Base-by-base conservation (phyloP, 352 stramenopile genomes). In the Globisporangium yorkense region DNA sequence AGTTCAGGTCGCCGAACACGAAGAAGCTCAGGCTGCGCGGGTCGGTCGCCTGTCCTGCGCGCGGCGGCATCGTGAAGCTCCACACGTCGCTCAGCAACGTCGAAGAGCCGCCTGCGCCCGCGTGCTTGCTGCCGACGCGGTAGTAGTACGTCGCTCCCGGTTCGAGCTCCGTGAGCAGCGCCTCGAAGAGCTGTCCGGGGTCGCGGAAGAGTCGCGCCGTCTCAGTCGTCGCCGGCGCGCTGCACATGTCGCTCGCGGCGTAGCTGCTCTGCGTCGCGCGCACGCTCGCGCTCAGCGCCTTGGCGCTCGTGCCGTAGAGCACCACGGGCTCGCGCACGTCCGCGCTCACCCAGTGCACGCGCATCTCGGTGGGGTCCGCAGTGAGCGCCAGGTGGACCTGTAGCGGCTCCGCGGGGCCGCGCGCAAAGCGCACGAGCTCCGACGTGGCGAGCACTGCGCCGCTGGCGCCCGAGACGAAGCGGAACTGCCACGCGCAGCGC, bases 1-100 rank as follows among this genome's bases (percentile, higher is more conserved):
- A 54, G 27, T 58, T 80, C 59, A 88, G 69, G 66, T 90, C 78
- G 21, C 63, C 80, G 53, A 82, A 84, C 9, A 80, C 75, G 46
- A 91, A 65, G 54, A 82, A 90, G 40, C 68, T 75, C 48, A 76
- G 18, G 45, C 45, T 51, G 33, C 27, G 21, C 12, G 15, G 21
- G n/a, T 45, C 24, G 3, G 24, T 12, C 0, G 24, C 18, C 10
- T 27, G 10, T 16, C 60, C 60, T 1, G 54, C 10, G 2, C 16
- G 20, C 13, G 60, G 54, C 18, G 60, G 29, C 2, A 58, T 12
- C 1, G 53, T 57, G 49, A 66, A 66, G 37, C 35, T 46, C 29
- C 31, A 41, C n/a, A 62, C 44, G 10, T 39, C 54, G 37, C 54
- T 66, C 27, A 65, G 35, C 20, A 46, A 15, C 41, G 41, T n/a